Percentiles rank a stretch among this genome's conserved stretches.
Evolutionary conservation across 73 alveolate species (phyloP).

Genomic region (Blepharisma stoltei): DNA sequence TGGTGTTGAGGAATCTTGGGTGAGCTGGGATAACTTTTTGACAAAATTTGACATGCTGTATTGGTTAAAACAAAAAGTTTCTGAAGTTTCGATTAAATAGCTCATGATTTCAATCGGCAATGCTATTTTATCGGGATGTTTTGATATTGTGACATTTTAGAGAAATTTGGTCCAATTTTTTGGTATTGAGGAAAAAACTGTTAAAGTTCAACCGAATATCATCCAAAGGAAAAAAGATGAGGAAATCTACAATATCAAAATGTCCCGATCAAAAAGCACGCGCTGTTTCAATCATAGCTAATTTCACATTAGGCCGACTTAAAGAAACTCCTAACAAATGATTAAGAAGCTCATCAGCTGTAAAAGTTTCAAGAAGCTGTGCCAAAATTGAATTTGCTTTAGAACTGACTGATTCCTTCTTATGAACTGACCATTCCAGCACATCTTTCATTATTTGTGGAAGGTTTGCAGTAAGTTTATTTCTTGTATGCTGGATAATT

Average conservation of each 20-base stretch:
- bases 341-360: slow-evolving; percentile 1
- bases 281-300: slow-evolving; percentile 17
- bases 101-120: no score
- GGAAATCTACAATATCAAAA: no score
- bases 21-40: background rate
- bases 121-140: no score
- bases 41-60: background rate
- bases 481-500: background rate
- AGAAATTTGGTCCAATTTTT: no score
- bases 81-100: slow-evolving; percentile 18
- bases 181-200: no score
- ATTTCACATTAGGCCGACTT: background rate
- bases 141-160: no score
- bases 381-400: slow-evolving; percentile 3
- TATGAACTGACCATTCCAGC: background rate
- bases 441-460: slow-evolving; percentile 10
- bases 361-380: slow-evolving; percentile 14
- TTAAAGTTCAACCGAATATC: no score
- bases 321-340: background rate
- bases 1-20: background rate
- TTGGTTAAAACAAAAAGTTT: slow-evolving; percentile 1
- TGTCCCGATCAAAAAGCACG: no score
- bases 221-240: no score
- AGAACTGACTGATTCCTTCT: slow-evolving; percentile 2
- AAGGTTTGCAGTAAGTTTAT: background rate